Evolutionary conservation across 805 yeast genomes (phyloP).

Genomic region (Cyberlindnera euphorbiae): DNA sequence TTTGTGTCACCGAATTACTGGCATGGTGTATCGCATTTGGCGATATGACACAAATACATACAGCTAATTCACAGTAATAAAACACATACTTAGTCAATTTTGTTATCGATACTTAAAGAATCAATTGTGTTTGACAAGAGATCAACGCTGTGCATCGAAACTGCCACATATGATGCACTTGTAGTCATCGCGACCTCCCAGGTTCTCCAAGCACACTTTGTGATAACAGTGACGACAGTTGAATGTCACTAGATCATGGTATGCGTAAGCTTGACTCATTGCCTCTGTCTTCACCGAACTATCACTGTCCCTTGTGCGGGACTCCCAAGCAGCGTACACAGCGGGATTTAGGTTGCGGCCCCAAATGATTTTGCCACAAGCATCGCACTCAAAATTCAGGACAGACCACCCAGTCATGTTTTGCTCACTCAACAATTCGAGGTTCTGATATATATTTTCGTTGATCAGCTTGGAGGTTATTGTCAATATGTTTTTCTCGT

Average conservation of each 20-base stretch:
- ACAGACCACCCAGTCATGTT: conserved; percentile 62
- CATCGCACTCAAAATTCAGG: conserved; percentile 54
- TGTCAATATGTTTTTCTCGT: conserved; percentile 53
- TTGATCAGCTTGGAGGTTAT: conserved; percentile 52
- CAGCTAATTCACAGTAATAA: too few relatives aligned
- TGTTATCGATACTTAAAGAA: too few relatives aligned
- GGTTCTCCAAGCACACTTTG: conserved; percentile 44
- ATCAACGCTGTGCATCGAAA: too few relatives aligned
- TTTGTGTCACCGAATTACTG: too few relatives aligned
- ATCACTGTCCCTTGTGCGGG: conserved; percentile 24
- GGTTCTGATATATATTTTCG: conserved; percentile 45
- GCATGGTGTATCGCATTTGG: too few relatives aligned
- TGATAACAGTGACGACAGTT: conserved; percentile 68
- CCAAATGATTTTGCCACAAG: conserved; percentile 72
- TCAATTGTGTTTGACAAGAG: too few relatives aligned
- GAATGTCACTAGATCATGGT: conserved; percentile 43
- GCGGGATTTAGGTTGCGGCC: conserved; percentile 54
- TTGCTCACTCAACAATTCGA: conserved; percentile 37
- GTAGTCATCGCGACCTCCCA: conserved; percentile 38
- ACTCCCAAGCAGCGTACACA: conserved; percentile 56
- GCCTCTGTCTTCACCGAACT: neutral
- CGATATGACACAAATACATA: too few relatives aligned
- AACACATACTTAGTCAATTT: too few relatives aligned
- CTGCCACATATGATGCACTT: conserved; percentile 39
- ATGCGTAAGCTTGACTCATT: neutral